Evolutionary conservation across 768 basidiomycete species (phyloP).

Genomic region (Amanita rubescens): DNA sequence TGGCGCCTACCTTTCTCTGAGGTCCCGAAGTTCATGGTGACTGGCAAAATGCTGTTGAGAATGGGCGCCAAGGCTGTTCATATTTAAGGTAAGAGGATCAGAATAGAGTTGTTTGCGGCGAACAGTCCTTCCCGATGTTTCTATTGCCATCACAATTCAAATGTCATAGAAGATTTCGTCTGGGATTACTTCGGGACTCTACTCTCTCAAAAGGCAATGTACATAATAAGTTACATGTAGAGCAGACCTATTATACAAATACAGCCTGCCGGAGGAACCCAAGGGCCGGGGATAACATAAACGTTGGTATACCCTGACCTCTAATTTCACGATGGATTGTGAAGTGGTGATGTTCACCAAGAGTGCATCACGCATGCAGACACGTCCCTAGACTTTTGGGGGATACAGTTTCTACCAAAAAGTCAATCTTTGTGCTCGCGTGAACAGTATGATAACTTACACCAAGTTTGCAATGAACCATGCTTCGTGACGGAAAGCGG

Average conservation of each 20-base stretch:
- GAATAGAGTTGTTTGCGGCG: too few species aligned
- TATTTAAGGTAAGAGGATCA: background rate
- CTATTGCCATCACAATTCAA: too few species aligned
- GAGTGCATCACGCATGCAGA: background rate
- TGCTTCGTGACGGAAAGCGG: conserved; percentile 64
- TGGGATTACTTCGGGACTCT: too few species aligned
- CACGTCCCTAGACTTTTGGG: background rate
- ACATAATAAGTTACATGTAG: background rate
- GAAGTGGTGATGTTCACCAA: background rate
- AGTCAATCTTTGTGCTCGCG: background rate
- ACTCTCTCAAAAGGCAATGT: background rate
- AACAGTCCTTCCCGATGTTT: too few species aligned
- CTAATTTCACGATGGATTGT: background rate
- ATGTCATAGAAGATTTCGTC: too few species aligned
- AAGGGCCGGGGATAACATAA: too few species aligned
- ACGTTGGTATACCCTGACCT: too few species aligned
- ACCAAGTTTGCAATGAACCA: conserved; percentile 42
- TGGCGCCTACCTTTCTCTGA: background rate
- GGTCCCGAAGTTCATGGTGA: background rate
- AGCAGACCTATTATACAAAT: background rate
- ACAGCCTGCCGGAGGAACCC: background rate
- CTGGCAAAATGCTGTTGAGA: background rate
- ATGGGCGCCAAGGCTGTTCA: background rate
- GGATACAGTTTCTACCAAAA: background rate
- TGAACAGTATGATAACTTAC: conserved; percentile 16